These are phyloP conservation scores for Linderniella brevidens DNA, from an alignment of 257 asterid genomes.

Conservation along the genomic window DNA sequence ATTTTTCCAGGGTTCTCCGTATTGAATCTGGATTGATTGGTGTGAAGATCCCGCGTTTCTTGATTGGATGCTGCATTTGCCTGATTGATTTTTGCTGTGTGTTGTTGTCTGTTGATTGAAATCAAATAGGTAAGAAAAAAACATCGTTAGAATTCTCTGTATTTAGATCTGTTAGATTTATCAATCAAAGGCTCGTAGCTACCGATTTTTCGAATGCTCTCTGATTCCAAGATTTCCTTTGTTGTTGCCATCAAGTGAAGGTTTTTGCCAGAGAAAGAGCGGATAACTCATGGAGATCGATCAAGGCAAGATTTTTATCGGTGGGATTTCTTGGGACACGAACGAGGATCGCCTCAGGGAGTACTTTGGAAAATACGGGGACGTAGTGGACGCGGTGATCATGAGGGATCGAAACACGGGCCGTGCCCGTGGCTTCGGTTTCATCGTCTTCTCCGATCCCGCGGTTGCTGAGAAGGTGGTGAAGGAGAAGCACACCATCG, in stretches of 20 bases:
- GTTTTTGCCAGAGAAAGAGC: conserved; percentile 6
- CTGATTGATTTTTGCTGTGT: conserved; percentile 10
- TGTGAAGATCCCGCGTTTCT: conserved; percentile 21
- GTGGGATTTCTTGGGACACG: conserved; percentile 89
- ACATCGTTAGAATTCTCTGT: conserved; percentile 15
- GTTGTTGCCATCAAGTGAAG: too few relatives aligned
- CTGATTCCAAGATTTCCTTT: too few relatives aligned
- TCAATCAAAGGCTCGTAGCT: too few relatives aligned
- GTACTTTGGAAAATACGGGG: conserved; percentile 32
- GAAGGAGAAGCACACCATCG: conserved; percentile 30
- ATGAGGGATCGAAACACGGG: conserved; percentile 44
- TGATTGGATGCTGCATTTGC: conserved; percentile 19
- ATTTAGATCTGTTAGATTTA: too few relatives aligned
- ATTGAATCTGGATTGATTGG: too few relatives aligned
- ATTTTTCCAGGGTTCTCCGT: too few relatives aligned
- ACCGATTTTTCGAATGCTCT: too few relatives aligned
- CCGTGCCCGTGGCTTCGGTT: conserved; percentile 49
- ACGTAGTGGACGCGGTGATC: conserved; percentile 34
- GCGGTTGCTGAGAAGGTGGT: conserved; percentile 37
- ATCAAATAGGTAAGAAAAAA: too few relatives aligned
- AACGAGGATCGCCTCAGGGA: conserved; percentile 51
- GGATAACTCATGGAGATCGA: conserved; percentile 38
- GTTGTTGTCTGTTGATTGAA: too few relatives aligned
- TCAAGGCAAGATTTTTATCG: conserved; percentile 73
- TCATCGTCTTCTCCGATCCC: conserved; percentile 28